These are phyloP conservation scores for Cercospora nicotianae DNA, from an alignment of 2,329 filamentous ascomycete genomes.

Conservation along the genomic window DNA sequence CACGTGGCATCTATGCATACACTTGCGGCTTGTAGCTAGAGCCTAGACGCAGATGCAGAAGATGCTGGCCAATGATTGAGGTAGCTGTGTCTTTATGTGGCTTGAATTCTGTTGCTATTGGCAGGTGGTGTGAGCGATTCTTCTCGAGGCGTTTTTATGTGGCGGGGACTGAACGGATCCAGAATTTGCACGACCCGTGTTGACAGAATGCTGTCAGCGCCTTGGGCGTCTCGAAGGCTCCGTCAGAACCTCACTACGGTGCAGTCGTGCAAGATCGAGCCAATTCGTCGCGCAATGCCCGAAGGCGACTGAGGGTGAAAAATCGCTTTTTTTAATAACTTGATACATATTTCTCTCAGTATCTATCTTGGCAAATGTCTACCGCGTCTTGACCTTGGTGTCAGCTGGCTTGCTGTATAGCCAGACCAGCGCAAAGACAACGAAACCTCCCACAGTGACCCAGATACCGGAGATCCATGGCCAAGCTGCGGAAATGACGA, in stretches of 20 bases:
- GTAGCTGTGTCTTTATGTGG: neutral
- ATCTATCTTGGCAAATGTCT: neutral
- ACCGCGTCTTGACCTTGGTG: slow-evolving; percentile 39
- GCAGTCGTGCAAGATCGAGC: neutral
- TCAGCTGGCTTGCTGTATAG: slow-evolving; percentile 67
- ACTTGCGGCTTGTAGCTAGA: neutral
- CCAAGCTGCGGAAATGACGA: slow-evolving; percentile 85
- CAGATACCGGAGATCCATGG: slow-evolving; percentile 90
- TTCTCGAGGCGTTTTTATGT: neutral
- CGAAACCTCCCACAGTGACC: slow-evolving; percentile 78
- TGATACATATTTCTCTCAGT: neutral
- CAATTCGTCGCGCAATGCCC: neutral
- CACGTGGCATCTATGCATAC: neutral
- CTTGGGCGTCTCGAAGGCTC: too few relatives aligned
- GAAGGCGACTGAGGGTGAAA: neutral
- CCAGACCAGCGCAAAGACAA: slow-evolving; percentile 85
- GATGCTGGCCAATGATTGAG: neutral
- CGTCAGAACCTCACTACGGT: too few relatives aligned
- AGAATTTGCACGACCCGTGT: neutral
- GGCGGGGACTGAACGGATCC: neutral
- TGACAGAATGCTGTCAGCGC: too few relatives aligned
- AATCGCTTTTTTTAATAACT: neutral
- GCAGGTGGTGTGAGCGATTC: neutral
- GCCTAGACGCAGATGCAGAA: neutral
- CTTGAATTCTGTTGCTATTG: neutral